Conservation (phyloP, 2,329 filamentous ascomycete genomes). For the Penicillium sp. region DNA sequence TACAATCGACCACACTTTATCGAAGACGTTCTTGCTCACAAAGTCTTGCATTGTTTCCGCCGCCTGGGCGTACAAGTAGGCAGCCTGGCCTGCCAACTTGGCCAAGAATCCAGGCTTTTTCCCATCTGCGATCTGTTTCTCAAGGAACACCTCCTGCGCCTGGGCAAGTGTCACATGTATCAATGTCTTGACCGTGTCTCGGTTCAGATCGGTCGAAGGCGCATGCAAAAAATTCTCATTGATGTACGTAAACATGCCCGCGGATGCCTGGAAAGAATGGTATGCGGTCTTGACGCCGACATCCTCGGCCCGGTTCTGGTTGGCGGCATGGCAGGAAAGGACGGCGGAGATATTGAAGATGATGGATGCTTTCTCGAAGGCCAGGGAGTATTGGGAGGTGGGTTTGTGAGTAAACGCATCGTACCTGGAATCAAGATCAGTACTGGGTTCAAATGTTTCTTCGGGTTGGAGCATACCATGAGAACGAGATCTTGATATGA, state of each 20-base stretch:
- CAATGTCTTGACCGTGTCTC: slow-evolving; percentile 92
- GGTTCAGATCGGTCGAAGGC: slow-evolving; percentile 90
- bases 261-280: slow-evolving; percentile 95
- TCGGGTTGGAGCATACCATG: slow-evolving; percentile 65
- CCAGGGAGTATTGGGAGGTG: slow-evolving; percentile 94
- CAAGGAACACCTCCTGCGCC: slow-evolving; percentile 94
- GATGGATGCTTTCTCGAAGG: slow-evolving; percentile 97
- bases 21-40: slow-evolving; percentile 85
- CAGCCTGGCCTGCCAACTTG: slow-evolving; percentile 88
- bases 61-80: slow-evolving; percentile 82
- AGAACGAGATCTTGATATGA: slow-evolving; percentile 98
- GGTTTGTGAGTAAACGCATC: slow-evolving; percentile 99
- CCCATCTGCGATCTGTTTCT: slow-evolving; percentile 89
- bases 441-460: not conserved
- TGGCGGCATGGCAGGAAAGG: slow-evolving; percentile 89
- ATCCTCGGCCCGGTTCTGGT: slow-evolving; percentile 90
- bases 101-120: slow-evolving; percentile 92
- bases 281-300: slow-evolving; percentile 93
- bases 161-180: slow-evolving; percentile 93
- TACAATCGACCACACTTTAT: slow-evolving; percentile 87
- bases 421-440: slow-evolving; percentile 62
- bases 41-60: slow-evolving; percentile 91
- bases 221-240: slow-evolving; percentile 99
- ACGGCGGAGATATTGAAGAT: slow-evolving; percentile 99
- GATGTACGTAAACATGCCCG: slow-evolving; percentile 99